Base-by-base conservation (phyloP, 2,329 filamentous ascomycete species). In the Alternaria ventricosa region DNA sequence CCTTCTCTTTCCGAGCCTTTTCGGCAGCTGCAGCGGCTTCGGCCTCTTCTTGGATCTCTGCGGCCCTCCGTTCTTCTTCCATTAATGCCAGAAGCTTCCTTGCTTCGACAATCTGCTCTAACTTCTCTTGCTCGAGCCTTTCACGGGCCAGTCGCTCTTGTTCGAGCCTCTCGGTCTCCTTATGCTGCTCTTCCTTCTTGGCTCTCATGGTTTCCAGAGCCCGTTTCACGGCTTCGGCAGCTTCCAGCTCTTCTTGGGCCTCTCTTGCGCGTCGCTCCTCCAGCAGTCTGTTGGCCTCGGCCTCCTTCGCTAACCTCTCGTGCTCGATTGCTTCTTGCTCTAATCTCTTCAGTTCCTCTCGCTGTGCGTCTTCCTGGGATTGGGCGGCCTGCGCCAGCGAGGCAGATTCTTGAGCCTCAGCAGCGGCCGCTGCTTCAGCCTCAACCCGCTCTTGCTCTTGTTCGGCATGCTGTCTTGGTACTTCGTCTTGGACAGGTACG, bases 81-180 rank as follows among this genome's bases (percentile, higher is more conserved):
- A 63, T 63, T 4, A 45, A 23, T 25, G 36, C 57, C 28, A 63
- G 23, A 55, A 63, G 56, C 44, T 59, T 60, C 56, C 51, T 63
- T 18, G 60, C 57, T 47, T 63, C 60, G 11, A 51, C 45, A 20
- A 62, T 28, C 46, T 62, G 60, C 43, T 67, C 61, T 10, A 65
- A 22, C 20, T 55, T 61, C n/a, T 63, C 55, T 22, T 57, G 45
- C 28, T 69, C 65, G n/a, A 50, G n/a, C 41, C 23, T 44, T 18
- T 67, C 63, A 12, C 57, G 53, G 20, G 56, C 47, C 20, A 36
- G 3, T 8, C 51, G 50, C 45, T 60, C 57, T 41, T 49, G 50
- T 41, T 51, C 50, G 20, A 60, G 57, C 50, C 28, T 55, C 36
- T 55, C 61, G 6, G 50, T 44, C 44, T 60, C 61, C 49, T 49